Evolutionary conservation across 768 basidiomycete genomes (phyloP), one percentile per base, ranked within the genome.

Genomic region (Hysterangium stoloniferum): DNA sequence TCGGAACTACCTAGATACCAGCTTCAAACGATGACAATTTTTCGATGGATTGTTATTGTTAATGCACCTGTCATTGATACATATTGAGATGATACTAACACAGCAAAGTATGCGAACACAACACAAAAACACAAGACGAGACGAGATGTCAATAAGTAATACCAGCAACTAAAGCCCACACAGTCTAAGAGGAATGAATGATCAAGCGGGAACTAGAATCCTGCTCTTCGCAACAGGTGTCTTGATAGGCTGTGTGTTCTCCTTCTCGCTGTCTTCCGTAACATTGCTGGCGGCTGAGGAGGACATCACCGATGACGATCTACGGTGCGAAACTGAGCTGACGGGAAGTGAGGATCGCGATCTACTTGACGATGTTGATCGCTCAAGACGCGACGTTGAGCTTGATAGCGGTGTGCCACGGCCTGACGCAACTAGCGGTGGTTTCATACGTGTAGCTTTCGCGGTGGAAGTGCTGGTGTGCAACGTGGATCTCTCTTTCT

Each of bases 201-300:
- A n/a, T 45, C 27, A 45, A n/a, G 44, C 44, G n/a, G 44, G 44
- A 33, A 45, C 31, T 22, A 45, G 7, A n/a, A n/a, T 24, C 6
- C 27, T 7, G 28, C 33, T 45, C 44, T 17, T 45, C n/a, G 29
- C 12, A 6, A 31, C 28, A 6, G 11, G 6, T n/a, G n/a, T 31
- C 29, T 31, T 33, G 20, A 22, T 9, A 17, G 44, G 44, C 3
- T 27, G 28, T 19, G 20, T 28, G 20, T 51, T 51, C 49, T 51
- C 49, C 25, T 51, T 51, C 19, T 51, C 49, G 17, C 38, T 51
- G n/a, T n/a, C n/a, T 9, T 42, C 49, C 22, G 37, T 22, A 11
- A 22, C 29, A 20, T 7, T 24, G 32, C 49, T 72, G 40, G 60
- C 48, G 20, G 55, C 52, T 20, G 48, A 46, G 15, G 52, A 48